Percentiles rank a stretch among this genome's conserved stretches.
Conservation (phyloP, 2,329 filamentous ascomycete genomes). For the Dactylellina drechsleri region DNA sequence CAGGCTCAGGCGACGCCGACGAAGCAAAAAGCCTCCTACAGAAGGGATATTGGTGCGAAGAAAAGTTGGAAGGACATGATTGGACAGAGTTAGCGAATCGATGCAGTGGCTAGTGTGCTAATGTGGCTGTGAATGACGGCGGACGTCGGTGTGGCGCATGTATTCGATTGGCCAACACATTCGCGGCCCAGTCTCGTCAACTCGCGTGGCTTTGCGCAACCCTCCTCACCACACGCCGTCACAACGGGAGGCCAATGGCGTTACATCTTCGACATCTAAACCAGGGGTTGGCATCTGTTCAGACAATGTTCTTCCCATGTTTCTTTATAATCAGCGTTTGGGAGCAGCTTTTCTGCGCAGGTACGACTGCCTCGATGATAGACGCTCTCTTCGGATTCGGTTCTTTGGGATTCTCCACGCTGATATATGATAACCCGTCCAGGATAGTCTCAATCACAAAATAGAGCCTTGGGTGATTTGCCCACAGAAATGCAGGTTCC, state of each 20-base stretch:
- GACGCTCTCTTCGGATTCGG: not conserved
- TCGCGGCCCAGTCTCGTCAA: conserved; percentile 19
- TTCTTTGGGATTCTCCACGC: not conserved
- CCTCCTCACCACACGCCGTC: conserved; percentile 27
- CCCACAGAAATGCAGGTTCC: conserved; percentile 19
- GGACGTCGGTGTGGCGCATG: conserved; percentile 38
- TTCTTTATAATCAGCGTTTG: not conserved
- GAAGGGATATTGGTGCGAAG: conserved; percentile 24
- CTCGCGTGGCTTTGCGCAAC: conserved; percentile 48
- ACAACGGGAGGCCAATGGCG: conserved; percentile 39
- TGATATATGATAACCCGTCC: conserved; percentile 6
- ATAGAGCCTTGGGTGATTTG: not conserved
- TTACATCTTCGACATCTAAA: conserved; percentile 24
- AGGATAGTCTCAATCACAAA: too few relatives aligned
- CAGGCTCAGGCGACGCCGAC: conserved; percentile 42
- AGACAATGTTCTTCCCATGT: too few relatives aligned
- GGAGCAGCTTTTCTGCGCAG: conserved; percentile 7
- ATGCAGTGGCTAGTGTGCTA: conserved; percentile 6
- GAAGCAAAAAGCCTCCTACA: conserved; percentile 3
- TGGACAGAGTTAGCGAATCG: conserved; percentile 31
- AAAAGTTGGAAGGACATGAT: conserved; percentile 24
- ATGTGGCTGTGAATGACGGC: conserved; percentile 16
- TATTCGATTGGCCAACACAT: conserved; percentile 17
- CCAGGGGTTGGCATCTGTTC: conserved; percentile 21
- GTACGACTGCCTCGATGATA: not conserved